These are phyloP conservation scores for Talaromyces verruculosus DNA, from an alignment of 2,329 filamentous ascomycete species.

Conservation along the genomic window DNA sequence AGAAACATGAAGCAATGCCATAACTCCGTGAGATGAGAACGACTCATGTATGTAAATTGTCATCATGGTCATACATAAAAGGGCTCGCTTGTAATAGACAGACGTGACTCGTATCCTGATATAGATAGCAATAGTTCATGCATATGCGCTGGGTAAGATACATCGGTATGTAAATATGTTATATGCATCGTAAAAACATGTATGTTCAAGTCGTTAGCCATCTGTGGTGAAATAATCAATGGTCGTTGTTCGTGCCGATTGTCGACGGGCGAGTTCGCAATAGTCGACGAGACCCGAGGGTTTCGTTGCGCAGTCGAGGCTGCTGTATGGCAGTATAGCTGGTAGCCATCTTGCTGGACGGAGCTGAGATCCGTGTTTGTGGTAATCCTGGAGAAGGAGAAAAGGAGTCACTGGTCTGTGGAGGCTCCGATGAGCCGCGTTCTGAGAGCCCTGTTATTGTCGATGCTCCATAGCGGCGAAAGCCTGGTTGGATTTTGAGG, in stretches of 20 bases:
- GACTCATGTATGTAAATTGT: background rate
- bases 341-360: slow-evolving; percentile 38
- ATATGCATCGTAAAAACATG: slow-evolving; percentile 9
- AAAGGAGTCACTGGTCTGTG: slow-evolving; percentile 22
- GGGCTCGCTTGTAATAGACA: background rate
- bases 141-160: slow-evolving; percentile 7
- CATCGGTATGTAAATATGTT: slow-evolving; percentile 3
- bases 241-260: slow-evolving; percentile 18
- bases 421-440: slow-evolving; percentile 27
- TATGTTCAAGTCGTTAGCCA: background rate
- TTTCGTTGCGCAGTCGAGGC: slow-evolving; percentile 33
- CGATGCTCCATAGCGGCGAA: slow-evolving; percentile 39
- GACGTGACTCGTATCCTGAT: slow-evolving; percentile 8
- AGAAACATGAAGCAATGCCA: slow-evolving; percentile 8
- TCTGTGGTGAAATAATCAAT: background rate
- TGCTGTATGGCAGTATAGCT: slow-evolving; percentile 43
- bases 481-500: slow-evolving; percentile 44
- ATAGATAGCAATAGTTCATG: background rate
- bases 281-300: slow-evolving; percentile 37
- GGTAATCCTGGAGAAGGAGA: slow-evolving; percentile 26
- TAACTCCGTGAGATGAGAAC: slow-evolving; percentile 4
- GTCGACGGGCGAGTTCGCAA: slow-evolving; percentile 31
- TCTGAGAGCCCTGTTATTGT: slow-evolving; percentile 26
- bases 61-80: slow-evolving; percentile 11
- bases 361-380: slow-evolving; percentile 36